A percentile compares a stretch with the other conserved stretches of the same genome.
phyloP scores from a whole-genome alignment of 257 asterid species.

The Mitragyna speciosa region DNA sequence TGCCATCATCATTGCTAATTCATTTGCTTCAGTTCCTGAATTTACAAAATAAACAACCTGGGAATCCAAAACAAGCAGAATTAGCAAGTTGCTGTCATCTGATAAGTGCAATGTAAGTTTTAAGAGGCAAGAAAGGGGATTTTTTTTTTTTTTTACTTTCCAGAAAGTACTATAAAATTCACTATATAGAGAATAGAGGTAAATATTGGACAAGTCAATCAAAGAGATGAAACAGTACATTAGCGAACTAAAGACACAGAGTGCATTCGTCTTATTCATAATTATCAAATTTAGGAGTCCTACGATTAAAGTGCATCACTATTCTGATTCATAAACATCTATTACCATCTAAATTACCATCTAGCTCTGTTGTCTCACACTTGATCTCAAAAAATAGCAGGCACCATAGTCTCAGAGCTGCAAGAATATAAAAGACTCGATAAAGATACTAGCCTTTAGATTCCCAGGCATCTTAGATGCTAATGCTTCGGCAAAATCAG shows the following conservation, averaged over 20 bases:
- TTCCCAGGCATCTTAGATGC: conserved; percentile 95
- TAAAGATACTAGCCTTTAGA: conserved; percentile 51
- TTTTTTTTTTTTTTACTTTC: no score
- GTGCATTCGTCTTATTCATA: not conserved
- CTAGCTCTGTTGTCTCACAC: not conserved
- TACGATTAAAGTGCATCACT: no score
- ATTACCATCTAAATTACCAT: no score
- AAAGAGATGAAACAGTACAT: not conserved
- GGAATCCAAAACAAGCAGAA: conserved; percentile 26
- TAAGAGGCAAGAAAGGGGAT: not conserved
- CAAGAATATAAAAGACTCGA: not conserved
- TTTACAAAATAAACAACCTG: conserved; percentile 94
- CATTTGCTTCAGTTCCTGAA: conserved; percentile 97
- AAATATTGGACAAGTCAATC: not conserved
- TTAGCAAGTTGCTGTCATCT: not conserved
- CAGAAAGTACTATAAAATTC: not conserved
- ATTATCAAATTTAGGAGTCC: no score
- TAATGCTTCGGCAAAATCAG: conserved; percentile 82
- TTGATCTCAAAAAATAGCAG: not conserved
- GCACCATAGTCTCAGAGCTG: not conserved
- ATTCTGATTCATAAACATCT: no score
- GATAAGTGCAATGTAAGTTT: not conserved
- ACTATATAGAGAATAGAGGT: not conserved
- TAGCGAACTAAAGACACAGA: not conserved
- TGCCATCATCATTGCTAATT: conserved; percentile 95